These are phyloP conservation scores for Darksidea phi DNA, from an alignment of 495 filamentous ascomycete genomes.

Conservation along the genomic window DNA sequence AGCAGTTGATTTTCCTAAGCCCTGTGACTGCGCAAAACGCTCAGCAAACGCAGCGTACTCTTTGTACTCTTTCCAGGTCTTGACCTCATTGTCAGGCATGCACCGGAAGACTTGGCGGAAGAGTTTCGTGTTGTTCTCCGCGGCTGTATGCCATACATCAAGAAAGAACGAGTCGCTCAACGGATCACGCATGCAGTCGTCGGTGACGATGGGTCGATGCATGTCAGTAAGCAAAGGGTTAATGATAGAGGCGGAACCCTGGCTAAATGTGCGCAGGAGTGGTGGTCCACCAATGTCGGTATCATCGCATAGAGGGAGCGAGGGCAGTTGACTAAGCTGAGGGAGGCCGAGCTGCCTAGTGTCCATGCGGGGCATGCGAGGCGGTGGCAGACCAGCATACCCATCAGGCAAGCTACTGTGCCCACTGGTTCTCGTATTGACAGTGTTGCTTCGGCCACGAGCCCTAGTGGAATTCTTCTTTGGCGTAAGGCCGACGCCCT, in stretches of 20 bases:
- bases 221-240: slow-evolving; percentile 67
- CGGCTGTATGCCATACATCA: slow-evolving; percentile 83
- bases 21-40: slow-evolving; percentile 67
- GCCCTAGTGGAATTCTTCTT: slow-evolving; percentile 8
- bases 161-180: slow-evolving; percentile 79
- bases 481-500: slow-evolving; percentile 53
- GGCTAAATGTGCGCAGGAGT: slow-evolving; percentile 48
- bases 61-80: slow-evolving; percentile 91
- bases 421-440: slow-evolving; percentile 17
- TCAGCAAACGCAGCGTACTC: slow-evolving; percentile 77
- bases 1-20: slow-evolving; percentile 40
- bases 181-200: slow-evolving; percentile 79
- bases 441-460: slow-evolving; percentile 25
- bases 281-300: slow-evolving; percentile 75
- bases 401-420: slow-evolving; percentile 32
- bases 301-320: slow-evolving; percentile 67
- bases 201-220: slow-evolving; percentile 59
- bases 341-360: slow-evolving; percentile 58
- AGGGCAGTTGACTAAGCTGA: slow-evolving; percentile 63
- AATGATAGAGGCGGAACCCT: slow-evolving; percentile 45
- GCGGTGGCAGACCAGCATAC: slow-evolving; percentile 53
- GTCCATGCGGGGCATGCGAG: slow-evolving; percentile 51
- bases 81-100: slow-evolving; percentile 93
- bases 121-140: slow-evolving; percentile 90
- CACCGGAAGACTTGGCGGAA: slow-evolving; percentile 93